These are phyloP conservation scores for Astragalus glycyphyllos DNA, from an alignment of 306 rosid genomes.

Conservation along the genomic window DNA sequence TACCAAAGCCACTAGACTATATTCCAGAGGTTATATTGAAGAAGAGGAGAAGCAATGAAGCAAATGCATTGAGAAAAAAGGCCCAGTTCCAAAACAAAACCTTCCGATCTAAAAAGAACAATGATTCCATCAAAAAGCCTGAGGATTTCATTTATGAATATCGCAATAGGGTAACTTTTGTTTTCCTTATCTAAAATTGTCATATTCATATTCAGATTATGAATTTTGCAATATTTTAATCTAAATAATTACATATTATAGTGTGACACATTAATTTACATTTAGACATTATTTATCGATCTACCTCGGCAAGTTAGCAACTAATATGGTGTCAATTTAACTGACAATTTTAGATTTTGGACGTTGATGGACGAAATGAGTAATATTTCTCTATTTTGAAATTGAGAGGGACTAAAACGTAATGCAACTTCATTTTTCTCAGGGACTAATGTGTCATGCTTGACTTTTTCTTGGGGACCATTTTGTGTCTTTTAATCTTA, in stretches of 20 bases:
- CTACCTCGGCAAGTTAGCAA: too few relatives aligned
- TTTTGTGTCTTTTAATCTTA: not conserved
- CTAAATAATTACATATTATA: not conserved
- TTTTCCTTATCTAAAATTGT: not conserved
- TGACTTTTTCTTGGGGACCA: too few relatives aligned
- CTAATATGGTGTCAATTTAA: too few relatives aligned
- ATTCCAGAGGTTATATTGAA: constrained; percentile 50
- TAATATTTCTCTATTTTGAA: too few relatives aligned
- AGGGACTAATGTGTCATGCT: too few relatives aligned
- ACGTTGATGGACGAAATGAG: too few relatives aligned
- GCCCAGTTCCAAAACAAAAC: constrained; percentile 37
- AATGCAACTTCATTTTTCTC: too few relatives aligned
- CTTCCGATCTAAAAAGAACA: constrained; percentile 35
- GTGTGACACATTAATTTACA: too few relatives aligned
- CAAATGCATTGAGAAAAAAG: constrained; percentile 41
- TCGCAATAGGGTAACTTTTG: constrained; percentile 61
- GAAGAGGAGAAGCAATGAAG: constrained; percentile 52
- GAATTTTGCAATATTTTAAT: not conserved
- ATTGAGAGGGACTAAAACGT: too few relatives aligned
- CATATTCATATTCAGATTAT: not conserved
- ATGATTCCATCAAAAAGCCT: constrained; percentile 68
- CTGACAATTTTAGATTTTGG: too few relatives aligned
- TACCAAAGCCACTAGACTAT: constrained; percentile 37
- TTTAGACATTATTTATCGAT: too few relatives aligned
- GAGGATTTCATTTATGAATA: constrained; percentile 76